Conservation (phyloP, 345 rosid genomes). For the Rhizophora mangle region DNA sequence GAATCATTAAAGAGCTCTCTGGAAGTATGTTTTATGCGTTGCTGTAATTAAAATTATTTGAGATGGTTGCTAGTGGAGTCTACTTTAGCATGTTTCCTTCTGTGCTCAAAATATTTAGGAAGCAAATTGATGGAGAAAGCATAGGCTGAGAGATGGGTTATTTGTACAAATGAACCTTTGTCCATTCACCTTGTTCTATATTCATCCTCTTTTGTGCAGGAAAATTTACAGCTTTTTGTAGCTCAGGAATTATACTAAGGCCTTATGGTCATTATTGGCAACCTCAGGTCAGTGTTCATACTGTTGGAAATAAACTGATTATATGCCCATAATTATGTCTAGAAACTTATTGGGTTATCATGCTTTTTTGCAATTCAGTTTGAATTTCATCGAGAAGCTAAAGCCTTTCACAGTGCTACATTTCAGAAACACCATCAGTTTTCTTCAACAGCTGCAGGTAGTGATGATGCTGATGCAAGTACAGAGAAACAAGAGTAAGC, state of each 20-base stretch:
- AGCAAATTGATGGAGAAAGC: too few relatives aligned
- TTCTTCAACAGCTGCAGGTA: conserved; percentile 37
- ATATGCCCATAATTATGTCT: background rate
- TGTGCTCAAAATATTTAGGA: too few relatives aligned
- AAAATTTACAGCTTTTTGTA: conserved; percentile 22
- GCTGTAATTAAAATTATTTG: background rate
- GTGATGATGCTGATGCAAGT: conserved; percentile 23
- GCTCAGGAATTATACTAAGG: conserved; percentile 15
- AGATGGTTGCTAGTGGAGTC: conserved; percentile 27
- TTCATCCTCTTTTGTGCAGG: conserved; percentile 30
- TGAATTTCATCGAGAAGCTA: conserved; percentile 28
- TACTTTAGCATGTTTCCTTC: conserved; percentile 3
- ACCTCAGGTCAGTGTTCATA: conserved; percentile 40
- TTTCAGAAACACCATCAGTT: conserved; percentile 32
- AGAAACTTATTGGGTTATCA: conserved; percentile 5
- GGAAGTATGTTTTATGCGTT: background rate
- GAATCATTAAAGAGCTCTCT: background rate
- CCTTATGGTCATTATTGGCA: conserved; percentile 27
- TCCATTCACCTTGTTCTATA: background rate
- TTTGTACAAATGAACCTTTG: background rate
- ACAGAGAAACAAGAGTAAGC: conserved; percentile 55
- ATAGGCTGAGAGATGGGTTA: background rate
- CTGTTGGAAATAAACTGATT: background rate
- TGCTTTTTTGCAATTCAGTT: conserved; percentile 32
- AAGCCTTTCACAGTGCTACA: conserved; percentile 33